Evolutionary conservation across 257 asterid genomes (phyloP), one percentile per base, ranked within the genome.

Genomic region (Penstemon newberryi): DNA sequence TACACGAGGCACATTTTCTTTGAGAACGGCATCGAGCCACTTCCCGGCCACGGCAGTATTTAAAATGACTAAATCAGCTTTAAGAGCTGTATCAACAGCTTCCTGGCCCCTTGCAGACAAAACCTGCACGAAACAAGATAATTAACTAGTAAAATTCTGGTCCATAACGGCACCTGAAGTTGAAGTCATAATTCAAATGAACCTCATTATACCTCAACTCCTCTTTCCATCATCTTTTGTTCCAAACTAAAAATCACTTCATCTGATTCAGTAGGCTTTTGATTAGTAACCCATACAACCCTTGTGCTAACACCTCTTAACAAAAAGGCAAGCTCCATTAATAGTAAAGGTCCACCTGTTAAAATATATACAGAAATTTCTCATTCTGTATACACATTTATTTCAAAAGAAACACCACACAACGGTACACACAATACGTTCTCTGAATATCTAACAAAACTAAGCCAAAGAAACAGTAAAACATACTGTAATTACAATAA

Each of bases 31-130:
- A 80, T 90, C 98, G 77, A 93, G 75, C 97, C 98, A 93, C 82
- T 93, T 93, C 73, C 98, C 98, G 75, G 98, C 85, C 69, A 93
- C 98, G 0, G 98, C 98, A 60, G 98, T 93, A 75, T 93, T 93
- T 63, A 93, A 75, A 77, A 90, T 65, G 67, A 90, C 89, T 75
- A 93, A 73, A 86, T 90, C 96, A 73, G 98, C 89, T 75, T 86
- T 84, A 15, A 90, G 83, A 71, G 97, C 96, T 38, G 82, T 79
- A 70, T 90, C 88, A 65, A 90, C 80, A 56, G 94, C 88, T 77
- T 85, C 95, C 68, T 84, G 82, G 55, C 92, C 92, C 84, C 78
- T 90, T n/a, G 96, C 89, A 57, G 95, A 58, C 61, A 81, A 65
- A 66, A 90, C 85, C 98, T 92, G 80, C 80, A 82, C 49, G 52